Conservation (phyloP, 129 eudicot species). For the Escallonia herrerae region DNA sequence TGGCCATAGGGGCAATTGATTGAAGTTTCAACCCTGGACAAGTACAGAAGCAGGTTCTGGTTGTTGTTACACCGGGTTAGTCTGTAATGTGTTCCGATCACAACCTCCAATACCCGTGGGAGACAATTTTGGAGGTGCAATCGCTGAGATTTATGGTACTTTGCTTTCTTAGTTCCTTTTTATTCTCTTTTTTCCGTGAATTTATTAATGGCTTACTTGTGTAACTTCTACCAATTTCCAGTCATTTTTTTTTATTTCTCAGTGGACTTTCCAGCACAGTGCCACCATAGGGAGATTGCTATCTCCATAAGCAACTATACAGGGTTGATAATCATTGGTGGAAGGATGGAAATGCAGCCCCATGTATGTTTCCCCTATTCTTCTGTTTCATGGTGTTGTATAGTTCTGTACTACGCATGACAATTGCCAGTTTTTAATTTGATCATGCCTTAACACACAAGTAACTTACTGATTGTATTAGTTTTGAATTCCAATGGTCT, state of each 20-base stretch:
- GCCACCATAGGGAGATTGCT: conserved; percentile 94
- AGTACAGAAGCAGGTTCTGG: conserved; percentile 83
- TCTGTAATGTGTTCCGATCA: conserved; percentile 96
- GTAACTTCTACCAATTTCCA: not conserved
- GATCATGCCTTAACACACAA: no score
- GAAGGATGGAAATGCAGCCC: conserved; percentile 96
- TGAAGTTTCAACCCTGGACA: conserved; percentile 55
- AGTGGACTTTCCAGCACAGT: conserved; percentile 92
- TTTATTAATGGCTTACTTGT: not conserved
- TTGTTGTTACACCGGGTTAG: conserved; percentile 97
- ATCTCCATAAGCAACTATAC: conserved; percentile 83
- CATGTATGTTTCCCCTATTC: conserved; percentile 51
- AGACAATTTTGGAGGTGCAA: conserved; percentile 68
- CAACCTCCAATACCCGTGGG: conserved; percentile 91
- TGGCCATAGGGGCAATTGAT: conserved; percentile 92
- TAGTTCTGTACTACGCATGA: not conserved
- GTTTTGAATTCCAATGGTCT: no score
- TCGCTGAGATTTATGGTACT: not conserved
- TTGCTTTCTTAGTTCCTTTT: not conserved
- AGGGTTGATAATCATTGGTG: conserved; percentile 84
- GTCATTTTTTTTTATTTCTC: conserved; percentile 6
- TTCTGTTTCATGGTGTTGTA: conserved; percentile 3
- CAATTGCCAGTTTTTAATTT: no score
- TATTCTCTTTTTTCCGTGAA: not conserved
- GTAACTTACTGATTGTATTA: no score